Conservation (phyloP, 78 protist species). For the Tieghemostelium lacteum region DNA sequence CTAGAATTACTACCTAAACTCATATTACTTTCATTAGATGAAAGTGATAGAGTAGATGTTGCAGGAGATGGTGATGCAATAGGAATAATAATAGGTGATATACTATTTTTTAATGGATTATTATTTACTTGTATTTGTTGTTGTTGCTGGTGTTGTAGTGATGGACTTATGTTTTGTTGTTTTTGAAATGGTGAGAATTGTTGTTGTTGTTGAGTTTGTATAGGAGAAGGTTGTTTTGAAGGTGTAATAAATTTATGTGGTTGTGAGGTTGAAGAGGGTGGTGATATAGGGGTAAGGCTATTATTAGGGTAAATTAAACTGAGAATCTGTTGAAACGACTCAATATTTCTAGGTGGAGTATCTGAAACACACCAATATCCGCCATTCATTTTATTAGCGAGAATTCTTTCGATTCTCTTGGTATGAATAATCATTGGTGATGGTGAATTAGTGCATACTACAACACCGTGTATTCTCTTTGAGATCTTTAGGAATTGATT, state of each 20-base stretch:
- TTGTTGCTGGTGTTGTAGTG: conserved; percentile 6
- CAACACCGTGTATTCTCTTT: conserved; percentile 35
- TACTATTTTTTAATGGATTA: too few species aligned
- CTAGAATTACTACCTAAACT: neutral
- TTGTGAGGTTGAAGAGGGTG: neutral
- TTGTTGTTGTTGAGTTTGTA: conserved; percentile 6
- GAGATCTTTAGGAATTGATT: neutral
- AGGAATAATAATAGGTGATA: too few species aligned
- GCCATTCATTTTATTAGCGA: conserved; percentile 38
- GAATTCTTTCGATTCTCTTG: conserved; percentile 50
- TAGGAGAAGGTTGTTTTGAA: neutral
- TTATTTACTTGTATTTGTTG: too few species aligned
- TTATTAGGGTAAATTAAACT: conserved; percentile 59
- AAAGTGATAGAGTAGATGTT: too few species aligned
- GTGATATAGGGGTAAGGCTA: conserved; percentile 9
- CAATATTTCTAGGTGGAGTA: conserved; percentile 63
- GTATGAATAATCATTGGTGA: conserved; percentile 46
- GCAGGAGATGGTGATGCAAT: too few species aligned
- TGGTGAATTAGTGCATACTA: conserved; percentile 70
- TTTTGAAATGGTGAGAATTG: conserved; percentile 29
- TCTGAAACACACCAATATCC: conserved; percentile 73
- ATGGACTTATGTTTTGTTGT: conserved; percentile 12
- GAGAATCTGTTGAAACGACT: conserved; percentile 58
- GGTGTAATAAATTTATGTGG: neutral
- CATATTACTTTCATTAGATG: neutral